Percentiles rank a stretch among this genome's conserved stretches.
These are phyloP conservation scores for Saccharomyces hybrid DNA, from an alignment of 1,139 yeast genomes.

Conservation along the genomic window DNA sequence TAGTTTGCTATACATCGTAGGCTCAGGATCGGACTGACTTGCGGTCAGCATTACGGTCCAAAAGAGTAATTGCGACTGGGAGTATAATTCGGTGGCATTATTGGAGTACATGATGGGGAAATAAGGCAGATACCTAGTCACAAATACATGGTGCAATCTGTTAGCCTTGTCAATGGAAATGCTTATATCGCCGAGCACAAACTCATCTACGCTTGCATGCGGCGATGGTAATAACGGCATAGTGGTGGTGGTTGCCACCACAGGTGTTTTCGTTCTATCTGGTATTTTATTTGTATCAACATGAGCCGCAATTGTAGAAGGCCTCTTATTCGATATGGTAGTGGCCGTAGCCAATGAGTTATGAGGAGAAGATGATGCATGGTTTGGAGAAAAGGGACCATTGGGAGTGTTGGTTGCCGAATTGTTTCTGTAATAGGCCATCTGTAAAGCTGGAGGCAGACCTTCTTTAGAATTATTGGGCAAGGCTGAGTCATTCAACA, in stretches of 20 bases:
- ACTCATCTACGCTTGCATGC: conserved; percentile 44
- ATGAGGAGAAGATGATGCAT: conserved; percentile 12
- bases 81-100: conserved; percentile 68
- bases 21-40: conserved; percentile 79
- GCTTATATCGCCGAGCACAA: conserved; percentile 65
- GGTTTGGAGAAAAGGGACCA: neutral
- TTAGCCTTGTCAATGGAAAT: conserved; percentile 61
- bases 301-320: conserved; percentile 5
- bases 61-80: conserved; percentile 75
- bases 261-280: conserved; percentile 10
- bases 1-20: conserved; percentile 66
- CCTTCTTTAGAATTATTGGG: conserved; percentile 27
- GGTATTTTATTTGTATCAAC: neutral
- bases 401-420: conserved; percentile 18
- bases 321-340: conserved; percentile 7
- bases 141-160: conserved; percentile 62
- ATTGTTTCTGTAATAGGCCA: conserved; percentile 31
- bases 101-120: conserved; percentile 70
- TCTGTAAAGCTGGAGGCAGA: conserved; percentile 33
- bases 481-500: conserved; percentile 36
- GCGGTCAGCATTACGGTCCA: conserved; percentile 91
- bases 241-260: conserved; percentile 27
- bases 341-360: conserved; percentile 2
- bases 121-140: conserved; percentile 61
- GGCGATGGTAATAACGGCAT: conserved; percentile 30